phyloP scores from a whole-genome alignment of 1,284 basidiomycete species.

The Cutaneotrichosporon cavernicola region DNA sequence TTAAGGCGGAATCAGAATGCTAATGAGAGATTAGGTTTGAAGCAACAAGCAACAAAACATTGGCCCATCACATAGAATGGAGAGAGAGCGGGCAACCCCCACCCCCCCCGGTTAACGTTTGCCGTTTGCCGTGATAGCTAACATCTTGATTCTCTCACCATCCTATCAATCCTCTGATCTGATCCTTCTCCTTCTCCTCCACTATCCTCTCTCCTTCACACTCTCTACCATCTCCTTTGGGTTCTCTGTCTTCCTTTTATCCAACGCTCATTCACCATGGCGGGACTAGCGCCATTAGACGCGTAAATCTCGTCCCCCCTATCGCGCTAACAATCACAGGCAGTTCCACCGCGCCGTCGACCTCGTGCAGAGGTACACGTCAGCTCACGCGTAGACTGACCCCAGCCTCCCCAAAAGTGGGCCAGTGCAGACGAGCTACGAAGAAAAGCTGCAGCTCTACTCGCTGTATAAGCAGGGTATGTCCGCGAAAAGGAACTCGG shows the following conservation, averaged over 20 bases:
- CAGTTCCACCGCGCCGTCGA: constrained; percentile 93
- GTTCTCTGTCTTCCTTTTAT: background rate
- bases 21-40: background rate
- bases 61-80: too few relatives aligned
- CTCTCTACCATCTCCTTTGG: constrained; percentile 6
- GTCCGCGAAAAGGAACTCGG: constrained; percentile 13
- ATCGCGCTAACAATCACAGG: constrained; percentile 33
- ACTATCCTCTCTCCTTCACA: background rate
- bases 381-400: constrained; percentile 10
- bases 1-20: background rate
- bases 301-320: constrained; percentile 26
- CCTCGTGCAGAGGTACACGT: constrained; percentile 68
- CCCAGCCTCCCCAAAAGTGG: constrained; percentile 79
- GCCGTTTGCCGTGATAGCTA: too few relatives aligned
- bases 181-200: background rate
- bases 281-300: constrained; percentile 27
- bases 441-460: constrained; percentile 93
- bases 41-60: too few relatives aligned
- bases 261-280: constrained; percentile 15
- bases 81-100: too few relatives aligned
- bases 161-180: background rate
- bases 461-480: constrained; percentile 91
- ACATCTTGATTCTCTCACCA: too few relatives aligned
- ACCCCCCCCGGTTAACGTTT: too few relatives aligned
- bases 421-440: constrained; percentile 93